Evolutionary conservation across 495 filamentous ascomycete species (phyloP).

Genomic region (Lindgomyces ingoldianus): DNA sequence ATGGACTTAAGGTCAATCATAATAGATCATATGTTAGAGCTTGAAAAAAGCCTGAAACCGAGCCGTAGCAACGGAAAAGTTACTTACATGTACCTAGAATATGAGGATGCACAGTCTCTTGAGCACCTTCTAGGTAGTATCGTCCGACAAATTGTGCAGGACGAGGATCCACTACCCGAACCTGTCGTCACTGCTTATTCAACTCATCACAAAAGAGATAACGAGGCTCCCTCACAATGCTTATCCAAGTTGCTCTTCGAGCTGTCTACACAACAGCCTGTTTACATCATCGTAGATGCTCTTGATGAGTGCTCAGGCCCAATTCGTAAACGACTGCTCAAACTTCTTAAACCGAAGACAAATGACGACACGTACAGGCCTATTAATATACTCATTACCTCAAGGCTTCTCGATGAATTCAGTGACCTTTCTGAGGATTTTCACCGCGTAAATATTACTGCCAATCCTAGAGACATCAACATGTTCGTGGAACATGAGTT

Average conservation of each 20-base stretch:
- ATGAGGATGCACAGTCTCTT: not conserved
- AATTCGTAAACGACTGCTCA: not conserved
- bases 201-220: not conserved
- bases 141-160: not conserved
- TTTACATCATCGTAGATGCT: slow-evolving; percentile 2
- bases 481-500: not conserved
- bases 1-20: not conserved
- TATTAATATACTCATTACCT: slow-evolving; percentile 1
- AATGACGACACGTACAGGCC: not conserved
- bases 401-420: not conserved
- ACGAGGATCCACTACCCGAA: not conserved
- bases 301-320: not conserved
- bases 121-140: not conserved
- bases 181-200: not conserved
- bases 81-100: not conserved
- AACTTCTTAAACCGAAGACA: not conserved
- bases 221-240: not conserved
- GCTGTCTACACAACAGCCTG: not conserved
- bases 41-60: not conserved
- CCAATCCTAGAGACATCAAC: not conserved
- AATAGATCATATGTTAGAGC: not conserved
- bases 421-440: not conserved
- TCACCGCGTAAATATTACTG: not conserved
- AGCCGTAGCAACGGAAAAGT: not conserved
- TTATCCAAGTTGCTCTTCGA: not conserved